Base-by-base conservation (phyloP, 2,329 filamentous ascomycete species). In the Neophaeococcomyces mojaviensis region DNA sequence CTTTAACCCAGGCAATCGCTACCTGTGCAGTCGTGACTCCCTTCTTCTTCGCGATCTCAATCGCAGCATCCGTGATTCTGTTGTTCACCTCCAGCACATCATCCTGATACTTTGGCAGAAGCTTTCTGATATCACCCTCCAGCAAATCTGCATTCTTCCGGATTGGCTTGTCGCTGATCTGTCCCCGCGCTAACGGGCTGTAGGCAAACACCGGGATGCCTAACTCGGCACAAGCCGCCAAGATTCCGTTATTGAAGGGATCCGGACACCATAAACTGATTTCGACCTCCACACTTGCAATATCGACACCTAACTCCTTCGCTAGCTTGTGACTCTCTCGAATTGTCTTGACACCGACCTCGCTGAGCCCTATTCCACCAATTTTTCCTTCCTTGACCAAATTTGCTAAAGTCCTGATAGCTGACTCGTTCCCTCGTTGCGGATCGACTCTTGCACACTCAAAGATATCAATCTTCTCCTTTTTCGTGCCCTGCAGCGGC, bases 241-340 rank as follows among this genome's bases (percentile, higher is more conserved):
- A 74, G 1, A 82, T 69, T 15, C 72, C 78, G 50, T 82, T 81
- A 15, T 72, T 61, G 4, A 81, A 61, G 37, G 79, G 73, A 20
- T 79, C 72, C 2, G 74, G 77, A 4, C 66, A 65, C 67, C 71
- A 82, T 2, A 81, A 64, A 13, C 71, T 76, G 46, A 81, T 67
- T 58, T 82, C 79, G 19, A 79, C 72, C 56, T 83, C 79, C 6
- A 82, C 77, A 1, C 73, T 72, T 1, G 69, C 68, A 39, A 82
- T 73, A 8, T 13, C 16, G 15, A 34, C 13, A 15, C 30, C 41
- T 12, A 44, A 26, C 15, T 37, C 41, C 33, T 35, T 28, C 30
- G 36, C 24, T 18, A 26, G 16, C 33, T 44, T 44, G 6, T 44
- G 47, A 55, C 68, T 66, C 48, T 64, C 54, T 44, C 65, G 63